Evolutionary conservation across 768 basidiomycete genomes (phyloP).

Genomic region (Omphalotus guepiniiformis): DNA sequence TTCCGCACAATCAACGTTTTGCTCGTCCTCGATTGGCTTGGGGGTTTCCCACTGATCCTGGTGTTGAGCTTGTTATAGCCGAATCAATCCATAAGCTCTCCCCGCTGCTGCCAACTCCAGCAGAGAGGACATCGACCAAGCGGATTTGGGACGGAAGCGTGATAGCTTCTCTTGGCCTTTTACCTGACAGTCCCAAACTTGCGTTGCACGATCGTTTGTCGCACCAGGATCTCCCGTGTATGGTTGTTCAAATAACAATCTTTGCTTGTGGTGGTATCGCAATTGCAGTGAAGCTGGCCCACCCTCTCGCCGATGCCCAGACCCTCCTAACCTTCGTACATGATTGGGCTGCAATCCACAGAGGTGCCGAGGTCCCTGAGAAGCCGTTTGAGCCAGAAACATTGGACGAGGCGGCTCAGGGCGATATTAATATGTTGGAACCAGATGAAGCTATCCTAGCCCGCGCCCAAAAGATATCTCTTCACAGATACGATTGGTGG

Average conservation of each 20-base stretch:
- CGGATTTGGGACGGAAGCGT: slow-evolving; percentile 12
- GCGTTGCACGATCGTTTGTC: slow-evolving; percentile 19
- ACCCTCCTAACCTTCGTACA: slow-evolving; percentile 27
- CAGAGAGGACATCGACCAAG: not conserved
- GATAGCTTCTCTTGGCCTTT: slow-evolving; percentile 11
- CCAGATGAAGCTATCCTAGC: slow-evolving; percentile 21
- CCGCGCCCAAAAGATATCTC: slow-evolving; percentile 18
- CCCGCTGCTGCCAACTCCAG: slow-evolving; percentile 12
- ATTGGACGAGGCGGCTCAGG: slow-evolving; percentile 25
- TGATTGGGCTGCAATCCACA: slow-evolving; percentile 29
- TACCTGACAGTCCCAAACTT: slow-evolving; percentile 18
- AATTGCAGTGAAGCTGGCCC: slow-evolving; percentile 28
- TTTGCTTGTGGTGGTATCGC: slow-evolving; percentile 25
- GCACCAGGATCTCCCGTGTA: slow-evolving; percentile 22
- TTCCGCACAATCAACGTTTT: slow-evolving; percentile 21
- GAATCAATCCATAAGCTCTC: slow-evolving; percentile 12
- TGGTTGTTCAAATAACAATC: slow-evolving; percentile 30
- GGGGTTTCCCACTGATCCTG: slow-evolving; percentile 23
- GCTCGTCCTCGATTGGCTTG: slow-evolving; percentile 23
- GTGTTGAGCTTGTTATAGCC: slow-evolving; percentile 26
- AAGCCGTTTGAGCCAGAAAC: slow-evolving; percentile 27
- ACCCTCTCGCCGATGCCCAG: slow-evolving; percentile 33
- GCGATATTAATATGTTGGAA: slow-evolving; percentile 23
- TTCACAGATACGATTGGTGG: slow-evolving; percentile 29
- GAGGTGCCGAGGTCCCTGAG: slow-evolving; percentile 13